Base-by-base conservation (phyloP, 768 basidiomycete species). In the Russula compacta region DNA sequence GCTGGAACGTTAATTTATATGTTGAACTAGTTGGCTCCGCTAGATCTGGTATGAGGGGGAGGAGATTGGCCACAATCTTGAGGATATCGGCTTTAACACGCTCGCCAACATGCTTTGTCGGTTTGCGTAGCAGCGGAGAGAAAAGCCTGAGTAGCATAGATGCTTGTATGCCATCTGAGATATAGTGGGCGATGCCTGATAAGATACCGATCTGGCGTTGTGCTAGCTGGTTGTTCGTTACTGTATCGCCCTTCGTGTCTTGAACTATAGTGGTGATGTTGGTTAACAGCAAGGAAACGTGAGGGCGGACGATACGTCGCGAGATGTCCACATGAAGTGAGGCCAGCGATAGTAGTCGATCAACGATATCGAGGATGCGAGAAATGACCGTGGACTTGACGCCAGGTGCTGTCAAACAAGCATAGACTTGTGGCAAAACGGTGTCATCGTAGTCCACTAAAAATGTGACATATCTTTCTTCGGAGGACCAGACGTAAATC, bases 301-400 rank as follows among this genome's bases (percentile, higher is more conserved):
- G 83, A 0, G 86, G 92, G 64, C 81, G 81, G 61, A 94, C 73
- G 35, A 90, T 76, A 21, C 66, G 64, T 32, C 81, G 79, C 1
- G 79, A 76, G 33, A 86, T 75, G 12, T 67, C 68, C 33, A 73
- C 74, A 44, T 86, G 81, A 5, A 78, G 77, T 2, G 77, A 71
- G 2, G 87, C 81, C 33, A 81, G 75, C 4, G 70, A 77, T 53
- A 90, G 75, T 0, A 98, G 71, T 38, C 78, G 79, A 46, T 93
- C 90, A 51, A 94, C 78, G 60, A 95, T 84, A 69, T 98, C 95
- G 66, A 95, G 87, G 4, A 98, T 79, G 55, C 83, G 82, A 14
- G 79, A 80, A 46, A 95, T 76, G 15, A 98, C 95, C 0, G 82
- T 73, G 2, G 92, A 85, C 71, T 98, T 97, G 72, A 97, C 92